Evolutionary conservation across 1,139 yeast genomes (phyloP), one percentile per base, ranked within the genome.

Genomic region (Candida smagusa): DNA sequence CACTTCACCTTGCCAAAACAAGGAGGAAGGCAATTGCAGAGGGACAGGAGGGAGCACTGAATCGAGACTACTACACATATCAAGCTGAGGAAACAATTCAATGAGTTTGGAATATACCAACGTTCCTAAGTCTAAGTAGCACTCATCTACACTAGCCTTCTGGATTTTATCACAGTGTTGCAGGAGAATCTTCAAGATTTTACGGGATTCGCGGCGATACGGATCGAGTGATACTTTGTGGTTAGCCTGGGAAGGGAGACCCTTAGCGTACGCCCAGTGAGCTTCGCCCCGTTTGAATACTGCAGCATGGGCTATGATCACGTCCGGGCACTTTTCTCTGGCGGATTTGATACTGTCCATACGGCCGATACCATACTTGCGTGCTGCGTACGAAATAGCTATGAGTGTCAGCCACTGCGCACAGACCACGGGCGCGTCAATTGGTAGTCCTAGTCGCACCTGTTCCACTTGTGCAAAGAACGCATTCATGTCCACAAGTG

Each of bases 401-500:
- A 92, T 90, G 5, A 92, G 65, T 0, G 90, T 73, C 38, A 74
- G 73, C 98, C 98, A 92, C 53, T 92, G 98, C 4, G 88, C 88
- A 58, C 97, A 90, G 0, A 90, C 97, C 2, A 92, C 84, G 0
- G 98, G 97, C 43, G 81, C 90, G 2, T 79, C 77, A 2, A 67
- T 67, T 1, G 79, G 61, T 9, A 84, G 62, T 0, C 82, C 82
- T 19, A 88, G 68, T 31, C 97, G 63, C 6, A 86, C 68, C 50
- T 85, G 94, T 52, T 92, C 97, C 27, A 85, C 94, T 54, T 92
- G 98, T 0, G 98, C 95, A 61, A 86, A 92, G 59, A 90, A 92
- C 9, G 97, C 97, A 62, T 92, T 95, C 48, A 88, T 74, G 61
- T 92, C 98, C 28, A 92, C 74, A 50, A 89, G 94, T 3, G 85